Percentiles rank a stretch among this genome's conserved stretches.
These are phyloP conservation scores for Hyphopichia khmerensis DNA, from an alignment of 1,139 yeast genomes.

Conservation along the genomic window DNA sequence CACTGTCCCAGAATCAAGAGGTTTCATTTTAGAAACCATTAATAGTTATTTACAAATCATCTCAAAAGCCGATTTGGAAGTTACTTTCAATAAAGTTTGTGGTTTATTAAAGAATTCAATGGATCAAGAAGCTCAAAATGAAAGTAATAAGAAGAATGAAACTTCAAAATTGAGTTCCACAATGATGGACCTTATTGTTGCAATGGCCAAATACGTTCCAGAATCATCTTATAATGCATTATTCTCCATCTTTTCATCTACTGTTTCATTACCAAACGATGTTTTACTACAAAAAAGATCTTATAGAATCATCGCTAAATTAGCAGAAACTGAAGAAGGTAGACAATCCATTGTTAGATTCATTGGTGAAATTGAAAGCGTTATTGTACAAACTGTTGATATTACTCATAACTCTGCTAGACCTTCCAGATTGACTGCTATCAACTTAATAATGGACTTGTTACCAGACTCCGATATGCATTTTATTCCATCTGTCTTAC, in stretches of 20 bases:
- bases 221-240: conserved; percentile 67
- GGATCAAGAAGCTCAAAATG: conserved; percentile 50
- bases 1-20: conserved; percentile 80
- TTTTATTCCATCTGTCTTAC: conserved; percentile 77
- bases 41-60: conserved; percentile 76
- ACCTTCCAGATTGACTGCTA: conserved; percentile 73
- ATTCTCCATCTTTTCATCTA: conserved; percentile 71
- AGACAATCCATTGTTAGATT: conserved; percentile 48
- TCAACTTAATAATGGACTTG: conserved; percentile 56
- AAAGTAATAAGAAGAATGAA: conserved; percentile 13
- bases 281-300: conserved; percentile 86
- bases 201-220: conserved; percentile 84
- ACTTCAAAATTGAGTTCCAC: conserved; percentile 68
- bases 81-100: conserved; percentile 85
- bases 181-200: conserved; percentile 86
- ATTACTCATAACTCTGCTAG: conserved; percentile 72
- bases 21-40: conserved; percentile 80
- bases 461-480: conserved; percentile 64
- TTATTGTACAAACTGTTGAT: conserved; percentile 58
- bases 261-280: conserved; percentile 54
- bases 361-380: conserved; percentile 57
- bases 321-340: conserved; percentile 72
- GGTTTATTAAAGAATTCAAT: conserved; percentile 71
- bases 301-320: conserved; percentile 71
- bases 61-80: conserved; percentile 62